Percentiles rank a stretch among this genome's conserved stretches.
These are phyloP conservation scores for Salvia splendens DNA, from an alignment of 257 asterid genomes.

Conservation along the genomic window DNA sequence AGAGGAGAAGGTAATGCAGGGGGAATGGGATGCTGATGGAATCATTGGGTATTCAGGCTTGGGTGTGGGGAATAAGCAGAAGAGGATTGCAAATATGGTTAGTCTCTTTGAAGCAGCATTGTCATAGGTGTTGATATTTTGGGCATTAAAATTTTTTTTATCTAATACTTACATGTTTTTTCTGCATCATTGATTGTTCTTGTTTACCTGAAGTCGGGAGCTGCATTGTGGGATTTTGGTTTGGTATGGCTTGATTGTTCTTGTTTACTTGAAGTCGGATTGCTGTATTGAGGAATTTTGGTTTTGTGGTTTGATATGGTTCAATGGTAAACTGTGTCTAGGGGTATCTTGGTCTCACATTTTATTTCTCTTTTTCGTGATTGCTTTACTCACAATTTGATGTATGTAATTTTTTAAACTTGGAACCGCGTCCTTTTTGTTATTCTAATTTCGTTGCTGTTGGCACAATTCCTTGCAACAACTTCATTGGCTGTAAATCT, in stretches of 20 bases:
- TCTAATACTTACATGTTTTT: not conserved
- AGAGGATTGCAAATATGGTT: slow-evolving; percentile 57
- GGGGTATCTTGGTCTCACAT: not conserved
- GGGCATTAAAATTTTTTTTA: not conserved
- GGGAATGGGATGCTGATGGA: slow-evolving; percentile 63
- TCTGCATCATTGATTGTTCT: not conserved
- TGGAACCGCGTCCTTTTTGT: not conserved
- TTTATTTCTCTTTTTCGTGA: not conserved
- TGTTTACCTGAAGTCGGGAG: not conserved
- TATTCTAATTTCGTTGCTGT: not conserved
- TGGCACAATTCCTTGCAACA: not conserved
- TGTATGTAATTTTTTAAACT: not conserved
- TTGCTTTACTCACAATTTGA: not conserved
- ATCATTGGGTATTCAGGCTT: slow-evolving; percentile 59
- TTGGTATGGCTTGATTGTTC: not conserved
- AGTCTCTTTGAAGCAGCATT: slow-evolving; percentile 7
- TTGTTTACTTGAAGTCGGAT: slow-evolving; percentile 4
- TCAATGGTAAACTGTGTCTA: not conserved
- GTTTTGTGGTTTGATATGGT: not conserved
- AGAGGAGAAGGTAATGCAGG: slow-evolving; percentile 39
- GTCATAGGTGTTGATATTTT: not conserved
- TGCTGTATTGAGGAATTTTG: not conserved
- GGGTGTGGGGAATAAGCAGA: slow-evolving; percentile 54
- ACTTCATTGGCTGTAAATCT: not conserved
- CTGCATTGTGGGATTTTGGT: not conserved